Conservation (phyloP, 768 basidiomycete species). For the Boletus coccyginus region DNA sequence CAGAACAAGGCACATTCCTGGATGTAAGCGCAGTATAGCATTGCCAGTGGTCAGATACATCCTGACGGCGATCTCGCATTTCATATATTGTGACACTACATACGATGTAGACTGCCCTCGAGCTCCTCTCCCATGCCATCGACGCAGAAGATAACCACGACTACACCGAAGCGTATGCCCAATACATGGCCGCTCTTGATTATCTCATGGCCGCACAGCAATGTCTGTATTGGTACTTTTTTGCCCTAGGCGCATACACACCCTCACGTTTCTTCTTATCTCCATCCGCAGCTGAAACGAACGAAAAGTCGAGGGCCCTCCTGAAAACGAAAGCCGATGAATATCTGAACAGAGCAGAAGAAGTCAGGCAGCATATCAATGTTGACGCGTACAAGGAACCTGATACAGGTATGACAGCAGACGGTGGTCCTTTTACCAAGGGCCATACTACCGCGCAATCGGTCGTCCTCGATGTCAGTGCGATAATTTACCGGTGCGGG, state of each 20-base stretch:
- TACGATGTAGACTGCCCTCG: conserved; percentile 62
- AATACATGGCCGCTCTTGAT: conserved; percentile 90
- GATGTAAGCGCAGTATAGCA: conserved; percentile 5
- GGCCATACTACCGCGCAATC: conserved; percentile 6
- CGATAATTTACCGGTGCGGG: not conserved
- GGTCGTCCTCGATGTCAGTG: conserved; percentile 16
- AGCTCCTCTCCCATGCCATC: conserved; percentile 86
- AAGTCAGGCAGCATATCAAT: not conserved
- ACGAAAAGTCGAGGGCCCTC: conserved; percentile 18
- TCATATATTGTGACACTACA: not conserved
- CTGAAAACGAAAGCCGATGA: conserved; percentile 19
- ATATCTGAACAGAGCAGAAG: conserved; percentile 18
- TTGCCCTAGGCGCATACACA: no score
- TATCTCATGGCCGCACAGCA: conserved; percentile 97
- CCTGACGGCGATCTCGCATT: not conserved
- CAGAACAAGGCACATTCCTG: conserved; percentile 4
- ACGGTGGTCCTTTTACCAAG: not conserved
- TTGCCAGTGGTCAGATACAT: not conserved
- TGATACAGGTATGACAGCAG: not conserved
- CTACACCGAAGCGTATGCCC: conserved; percentile 89
- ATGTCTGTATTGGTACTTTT: conserved; percentile 43
- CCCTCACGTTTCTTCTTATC: not conserved
- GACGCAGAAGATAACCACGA: conserved; percentile 87
- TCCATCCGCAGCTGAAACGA: conserved; percentile 8
- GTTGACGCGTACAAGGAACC: not conserved